Percentiles rank a stretch among this genome's conserved stretches.
These are phyloP conservation scores for Tetraselmis chui DNA, from an alignment of 139 green algal species.

Conservation along the genomic window DNA sequence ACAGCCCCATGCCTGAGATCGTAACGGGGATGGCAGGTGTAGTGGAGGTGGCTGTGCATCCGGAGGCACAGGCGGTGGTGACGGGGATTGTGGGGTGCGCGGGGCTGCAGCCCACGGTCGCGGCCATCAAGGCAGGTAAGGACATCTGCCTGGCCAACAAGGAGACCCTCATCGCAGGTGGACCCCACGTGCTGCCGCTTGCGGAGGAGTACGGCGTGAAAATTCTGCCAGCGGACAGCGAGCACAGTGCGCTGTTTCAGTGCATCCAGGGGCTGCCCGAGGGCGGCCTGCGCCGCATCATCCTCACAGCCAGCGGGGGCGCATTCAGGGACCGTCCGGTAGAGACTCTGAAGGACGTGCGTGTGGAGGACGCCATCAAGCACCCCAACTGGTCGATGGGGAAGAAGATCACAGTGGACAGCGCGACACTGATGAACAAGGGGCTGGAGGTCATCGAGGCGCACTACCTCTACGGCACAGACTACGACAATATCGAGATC, in stretches of 20 bases:
- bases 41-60: conserved; percentile 65
- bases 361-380: conserved; percentile 58
- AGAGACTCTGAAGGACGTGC: conserved; percentile 78
- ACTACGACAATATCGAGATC: conserved; percentile 98
- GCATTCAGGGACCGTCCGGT: conserved; percentile 93
- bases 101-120: conserved; percentile 90
- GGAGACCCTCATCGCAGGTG: conserved; percentile 96
- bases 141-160: conserved; percentile 99
- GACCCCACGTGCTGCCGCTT: conserved; percentile 88
- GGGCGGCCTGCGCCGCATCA: conserved; percentile 89
- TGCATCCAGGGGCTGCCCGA: conserved; percentile 89
- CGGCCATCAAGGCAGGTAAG: conserved; percentile 88
- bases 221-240: conserved; percentile 94
- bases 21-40: conserved; percentile 79
- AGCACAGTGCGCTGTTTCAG: conserved; percentile 99
- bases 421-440: conserved; percentile 99
- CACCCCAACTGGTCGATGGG: conserved; percentile 97
- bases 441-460: conserved; percentile 94
- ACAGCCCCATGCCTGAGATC: conserved; percentile 74
- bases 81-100: conserved; percentile 96
- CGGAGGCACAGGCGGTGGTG: conserved; percentile 47
- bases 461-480: conserved; percentile 95
- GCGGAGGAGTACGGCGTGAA: conserved; percentile 82
- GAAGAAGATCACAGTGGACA: conserved; percentile 97
- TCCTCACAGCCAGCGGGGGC: conserved; percentile 94